Base-by-base conservation (phyloP, 1,284 basidiomycete species). In the Anthracocystis walkeri region DNA sequence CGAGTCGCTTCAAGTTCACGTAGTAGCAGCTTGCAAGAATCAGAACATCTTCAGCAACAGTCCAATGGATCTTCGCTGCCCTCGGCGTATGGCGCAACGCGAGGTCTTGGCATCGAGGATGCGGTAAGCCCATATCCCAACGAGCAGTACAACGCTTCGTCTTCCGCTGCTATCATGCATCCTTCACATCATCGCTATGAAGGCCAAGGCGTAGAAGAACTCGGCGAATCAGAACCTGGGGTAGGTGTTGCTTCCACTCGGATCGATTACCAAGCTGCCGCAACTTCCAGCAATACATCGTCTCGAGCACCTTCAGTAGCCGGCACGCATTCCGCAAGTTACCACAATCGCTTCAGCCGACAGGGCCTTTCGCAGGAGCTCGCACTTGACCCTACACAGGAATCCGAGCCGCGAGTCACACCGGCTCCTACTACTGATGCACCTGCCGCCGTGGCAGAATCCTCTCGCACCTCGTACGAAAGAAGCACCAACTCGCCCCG, bases 281-380 rank as follows among this genome's bases (percentile, higher is more conserved):
- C 44, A 4, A 50, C 59, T 5, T 59, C 66, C 8, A 66, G 56
- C 57, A 58, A 53, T 38, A 35, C 54, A 18, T 64, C 57, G 7
- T 70, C 68, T 4, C 64, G 74, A 42, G 74, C 73, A 4, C 59
- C 67, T 5, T 76, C 74, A 1, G 64, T 65, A 8, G 51, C 61
- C 5, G 60, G 60, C 42, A 55, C 53, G 42, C 65, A 68, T n/a
- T 48, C 41, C 4, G 51, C 52, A 2, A 44, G 49, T 27, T 76
- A 71, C 31, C 74, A 76, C 56, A 71, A 68, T 18, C 67, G 74
- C 20, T 76, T 76, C 61, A 76, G 74, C 57, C 51, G 58, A 25
- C 74, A 71, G 20, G 41, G 25, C 18, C 18, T 65, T 20, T 42
- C 59, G 7, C 60, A 44, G 16, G 59, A 58, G 40, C 48, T 52